Percentiles rank a stretch among this genome's conserved stretches.
These are phyloP conservation scores for Racocetra persica DNA, from an alignment of 371 early-diverging fungal species.

Conservation along the genomic window DNA sequence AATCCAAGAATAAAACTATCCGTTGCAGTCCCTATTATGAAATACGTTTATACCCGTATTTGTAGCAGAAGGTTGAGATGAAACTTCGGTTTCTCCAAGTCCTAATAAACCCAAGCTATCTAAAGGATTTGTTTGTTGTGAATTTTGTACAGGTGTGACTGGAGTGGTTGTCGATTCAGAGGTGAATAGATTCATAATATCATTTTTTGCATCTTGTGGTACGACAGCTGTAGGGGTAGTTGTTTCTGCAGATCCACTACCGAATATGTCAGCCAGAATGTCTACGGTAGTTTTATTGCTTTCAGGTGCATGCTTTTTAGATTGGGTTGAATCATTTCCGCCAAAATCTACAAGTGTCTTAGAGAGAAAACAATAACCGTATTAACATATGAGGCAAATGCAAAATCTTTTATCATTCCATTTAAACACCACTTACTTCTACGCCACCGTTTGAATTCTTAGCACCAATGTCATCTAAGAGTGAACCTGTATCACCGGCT, in stretches of 20 bases:
- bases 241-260: conserved; percentile 39
- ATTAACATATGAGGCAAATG: background rate
- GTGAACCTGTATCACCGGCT: conserved; percentile 13
- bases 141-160: background rate
- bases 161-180: background rate
- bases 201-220: conserved; percentile 10
- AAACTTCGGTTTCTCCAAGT: background rate
- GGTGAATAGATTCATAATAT: conserved; percentile 40
- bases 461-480: background rate
- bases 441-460: background rate
- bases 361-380: conserved; percentile 28
- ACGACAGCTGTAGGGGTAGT: conserved; percentile 45
- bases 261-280: conserved; percentile 84
- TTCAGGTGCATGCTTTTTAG: conserved; percentile 50
- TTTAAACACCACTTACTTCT: conserved; percentile 6
- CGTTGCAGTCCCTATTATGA: background rate
- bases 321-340: conserved; percentile 65
- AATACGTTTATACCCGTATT: too few relatives aligned
- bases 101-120: conserved; percentile 23
- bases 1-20: background rate
- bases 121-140: conserved; percentile 16
- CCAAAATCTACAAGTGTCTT: conserved; percentile 81
- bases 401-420: background rate
- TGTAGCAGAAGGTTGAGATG: background rate
- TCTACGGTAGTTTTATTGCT: conserved; percentile 63